Base-by-base conservation (phyloP, 2,329 filamentous ascomycete genomes). In the Cercospora sojina region DNA sequence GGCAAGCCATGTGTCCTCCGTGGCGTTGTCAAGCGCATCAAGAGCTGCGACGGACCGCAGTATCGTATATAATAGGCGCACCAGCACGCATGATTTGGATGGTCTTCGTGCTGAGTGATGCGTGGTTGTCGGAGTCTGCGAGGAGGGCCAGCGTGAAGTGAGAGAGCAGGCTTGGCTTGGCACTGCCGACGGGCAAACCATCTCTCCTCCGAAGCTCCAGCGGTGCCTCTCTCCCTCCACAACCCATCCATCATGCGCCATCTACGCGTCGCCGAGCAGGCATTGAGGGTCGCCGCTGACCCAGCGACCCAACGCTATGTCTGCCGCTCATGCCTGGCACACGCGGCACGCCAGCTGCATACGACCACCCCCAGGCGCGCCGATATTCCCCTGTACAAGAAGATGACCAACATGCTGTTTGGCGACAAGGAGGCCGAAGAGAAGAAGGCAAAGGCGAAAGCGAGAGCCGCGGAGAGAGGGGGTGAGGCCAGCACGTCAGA, bases 311-410 rank as follows among this genome's bases (percentile, higher is more conserved):
- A 68, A 25, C 69, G 64, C 43, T 74, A 74, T 62, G 64, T 77
- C 38, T 77, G 75, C 69, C 69, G 68, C 27, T 65, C 73, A 18
- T 77, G 75, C 67, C 69, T 73, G 20, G 69, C 68, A 20, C 74
- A 74, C 35, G 69, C 70, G 16, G 67, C 67, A 7, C 74, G 74
- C 57, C 72, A 73, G 69, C 72, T 74, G 66, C 69, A 71, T 59
- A 70, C 72, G 23, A 72, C 74, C 10, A 59, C 53, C 9, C 64
- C 62, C 13, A 56, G 58, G 38, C 35, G 62, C 43, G 74, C 70
- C 55, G 71, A 72, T 31, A 23, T 65, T 18, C 71, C 73, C 38
- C 75, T 73, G 59, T 74, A 68, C 61, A 66, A 71, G 59, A 70
- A 70, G 13, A 63, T 76, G 47, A 62, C 58, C 20, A 64, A 73